These are phyloP conservation scores for Plasmodium ovale DNA, from an alignment of 169 alveolate genomes.

Conservation along the genomic window DNA sequence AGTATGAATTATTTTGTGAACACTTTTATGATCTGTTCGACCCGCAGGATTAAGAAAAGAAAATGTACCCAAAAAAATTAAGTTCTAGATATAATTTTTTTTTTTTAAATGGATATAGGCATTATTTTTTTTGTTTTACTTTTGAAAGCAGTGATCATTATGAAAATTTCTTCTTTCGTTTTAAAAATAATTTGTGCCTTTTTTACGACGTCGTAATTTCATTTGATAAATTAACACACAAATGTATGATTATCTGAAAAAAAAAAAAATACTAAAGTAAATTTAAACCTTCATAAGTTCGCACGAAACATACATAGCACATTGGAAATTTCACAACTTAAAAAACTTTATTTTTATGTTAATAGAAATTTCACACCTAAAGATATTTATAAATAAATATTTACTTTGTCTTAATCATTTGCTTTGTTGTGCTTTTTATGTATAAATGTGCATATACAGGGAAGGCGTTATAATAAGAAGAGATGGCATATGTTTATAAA, in stretches of 20 bases:
- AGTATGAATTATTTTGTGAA: neutral
- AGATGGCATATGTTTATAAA: conserved; percentile 6
- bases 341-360: neutral
- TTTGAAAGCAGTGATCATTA: no score
- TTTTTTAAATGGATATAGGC: neutral
- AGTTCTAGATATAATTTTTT: neutral
- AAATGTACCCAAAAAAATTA: neutral
- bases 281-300: neutral
- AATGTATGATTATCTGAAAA: neutral
- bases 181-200: no score
- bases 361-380: neutral
- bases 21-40: neutral
- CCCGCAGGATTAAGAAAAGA: conserved; percentile 10
- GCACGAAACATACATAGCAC: neutral
- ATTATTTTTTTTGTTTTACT: neutral
- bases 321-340: neutral
- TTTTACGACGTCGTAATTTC: no score
- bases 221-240: no score
- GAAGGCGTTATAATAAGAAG: neutral
- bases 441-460: conserved; percentile 8
- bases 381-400: neutral
- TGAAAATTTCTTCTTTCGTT: conserved; percentile 1
- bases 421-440: conserved; percentile 1
- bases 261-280: neutral
- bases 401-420: neutral